Percentiles rank a stretch among this genome's conserved stretches.
These are phyloP conservation scores for Dillenia suffruticosa DNA, from an alignment of 164 flowering plant species.

Conservation along the genomic window DNA sequence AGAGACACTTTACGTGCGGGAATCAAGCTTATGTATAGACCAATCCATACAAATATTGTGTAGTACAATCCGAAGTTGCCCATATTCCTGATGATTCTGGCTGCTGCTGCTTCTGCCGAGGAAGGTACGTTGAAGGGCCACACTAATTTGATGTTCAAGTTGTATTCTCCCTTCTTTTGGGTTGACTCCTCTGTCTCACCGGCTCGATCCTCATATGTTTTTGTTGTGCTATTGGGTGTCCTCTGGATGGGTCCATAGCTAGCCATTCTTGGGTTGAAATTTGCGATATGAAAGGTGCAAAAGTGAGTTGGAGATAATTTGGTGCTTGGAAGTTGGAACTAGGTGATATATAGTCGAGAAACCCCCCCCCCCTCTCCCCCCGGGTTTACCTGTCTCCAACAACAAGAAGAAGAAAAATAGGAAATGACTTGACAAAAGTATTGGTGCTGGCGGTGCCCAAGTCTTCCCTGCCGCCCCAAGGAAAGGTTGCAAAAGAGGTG, in stretches of 20 bases:
- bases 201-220: not conserved
- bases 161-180: not conserved
- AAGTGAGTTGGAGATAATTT: too few species aligned
- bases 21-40: too few species aligned
- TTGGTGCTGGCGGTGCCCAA: too few species aligned
- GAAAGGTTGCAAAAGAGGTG: too few species aligned
- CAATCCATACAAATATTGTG: not conserved
- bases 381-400: too few species aligned
- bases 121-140: constrained; percentile 11
- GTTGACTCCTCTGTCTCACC: not conserved
- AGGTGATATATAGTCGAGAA: too few species aligned
- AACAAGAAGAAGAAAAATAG: too few species aligned
- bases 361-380: too few species aligned
- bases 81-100: constrained; percentile 11
- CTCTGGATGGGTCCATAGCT: constrained; percentile 8
- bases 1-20: too few species aligned
- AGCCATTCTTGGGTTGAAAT: not conserved
- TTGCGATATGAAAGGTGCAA: not conserved
- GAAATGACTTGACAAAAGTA: too few species aligned
- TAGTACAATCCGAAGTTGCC: constrained; percentile 4
- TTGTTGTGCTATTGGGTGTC: not conserved
- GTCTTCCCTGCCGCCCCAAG: too few species aligned
- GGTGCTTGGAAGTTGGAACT: too few species aligned
- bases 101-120: constrained; percentile 10
- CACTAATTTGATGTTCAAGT: not conserved